Evolutionary conservation across 2,329 filamentous ascomycete species (phyloP).

Genomic region (Epichloe scottii): DNA sequence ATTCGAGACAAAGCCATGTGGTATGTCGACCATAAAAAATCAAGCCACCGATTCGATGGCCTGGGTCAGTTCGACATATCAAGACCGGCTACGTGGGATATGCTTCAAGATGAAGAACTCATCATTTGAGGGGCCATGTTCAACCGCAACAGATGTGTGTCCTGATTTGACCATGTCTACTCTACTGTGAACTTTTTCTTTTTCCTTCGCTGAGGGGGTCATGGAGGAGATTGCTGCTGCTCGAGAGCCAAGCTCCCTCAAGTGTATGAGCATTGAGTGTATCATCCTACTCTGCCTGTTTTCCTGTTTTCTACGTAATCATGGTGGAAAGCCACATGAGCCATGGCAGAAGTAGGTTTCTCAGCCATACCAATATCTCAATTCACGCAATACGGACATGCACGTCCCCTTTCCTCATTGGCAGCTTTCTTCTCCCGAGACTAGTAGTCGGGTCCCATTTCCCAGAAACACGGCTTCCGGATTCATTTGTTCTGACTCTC

Average conservation of each 20-base stretch:
- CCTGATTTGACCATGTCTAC: no score
- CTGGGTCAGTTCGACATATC: conserved; percentile 3
- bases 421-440: no score
- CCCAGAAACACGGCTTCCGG: not conserved
- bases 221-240: no score
- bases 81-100: conserved; percentile 6
- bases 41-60: conserved; percentile 6
- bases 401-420: no score
- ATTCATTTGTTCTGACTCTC: not conserved
- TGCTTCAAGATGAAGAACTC: conserved; percentile 4
- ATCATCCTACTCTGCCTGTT: no score
- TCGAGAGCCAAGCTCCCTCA: no score
- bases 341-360: not conserved
- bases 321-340: not conserved
- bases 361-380: not conserved
- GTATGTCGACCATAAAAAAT: conserved; percentile 7
- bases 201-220: no score
- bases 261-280: no score
- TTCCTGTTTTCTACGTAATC: not conserved
- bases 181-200: no score
- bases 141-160: no score
- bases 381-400: not conserved
- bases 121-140: not conserved
- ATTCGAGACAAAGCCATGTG: conserved; percentile 6
- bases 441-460: no score